Evolutionary conservation across 1,284 basidiomycete genomes (phyloP).

Genomic region (Thecaphora frezii): DNA sequence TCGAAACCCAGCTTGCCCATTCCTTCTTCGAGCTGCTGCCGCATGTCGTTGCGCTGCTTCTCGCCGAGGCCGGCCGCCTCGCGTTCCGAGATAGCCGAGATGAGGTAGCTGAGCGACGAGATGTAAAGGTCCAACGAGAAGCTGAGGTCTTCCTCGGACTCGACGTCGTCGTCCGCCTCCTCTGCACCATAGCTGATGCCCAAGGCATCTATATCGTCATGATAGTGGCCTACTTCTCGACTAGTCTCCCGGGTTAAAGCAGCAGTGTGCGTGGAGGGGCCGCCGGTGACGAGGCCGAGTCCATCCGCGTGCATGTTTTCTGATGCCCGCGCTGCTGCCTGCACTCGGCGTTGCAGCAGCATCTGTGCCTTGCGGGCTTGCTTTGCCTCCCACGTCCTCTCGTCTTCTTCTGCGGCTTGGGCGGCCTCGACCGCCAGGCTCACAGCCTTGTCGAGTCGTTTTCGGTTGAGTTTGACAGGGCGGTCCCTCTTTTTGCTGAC

Average conservation of each 20-base stretch:
- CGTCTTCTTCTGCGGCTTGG: constrained; percentile 39
- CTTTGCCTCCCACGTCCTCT: constrained; percentile 24
- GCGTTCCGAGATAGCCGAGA: constrained; percentile 35
- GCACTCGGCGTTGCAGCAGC: not conserved
- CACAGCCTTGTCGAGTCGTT: constrained; percentile 41
- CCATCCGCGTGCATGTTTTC: no score
- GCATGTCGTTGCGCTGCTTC: constrained; percentile 30
- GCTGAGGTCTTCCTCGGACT: constrained; percentile 26
- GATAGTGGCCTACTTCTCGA: no score
- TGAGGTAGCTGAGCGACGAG: constrained; percentile 37
- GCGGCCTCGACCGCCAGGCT: constrained; percentile 40
- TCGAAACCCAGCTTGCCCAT: constrained; percentile 33
- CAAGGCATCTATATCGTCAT: no score
- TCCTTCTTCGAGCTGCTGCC: constrained; percentile 27
- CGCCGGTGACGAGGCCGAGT: not conserved
- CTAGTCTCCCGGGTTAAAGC: no score
- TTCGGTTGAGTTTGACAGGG: constrained; percentile 28
- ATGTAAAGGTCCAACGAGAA: constrained; percentile 45
- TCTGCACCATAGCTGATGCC: no score
- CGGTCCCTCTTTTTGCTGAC: constrained; percentile 5
- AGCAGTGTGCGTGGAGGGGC: not conserved
- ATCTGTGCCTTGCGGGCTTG: constrained; percentile 5
- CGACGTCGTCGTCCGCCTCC: constrained; percentile 6
- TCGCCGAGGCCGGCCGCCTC: constrained; percentile 19
- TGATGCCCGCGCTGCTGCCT: no score